Evolutionary conservation across 768 basidiomycete genomes (phyloP), one percentile per base, ranked within the genome.

Genomic region (Candolleomyces eurysporus): DNA sequence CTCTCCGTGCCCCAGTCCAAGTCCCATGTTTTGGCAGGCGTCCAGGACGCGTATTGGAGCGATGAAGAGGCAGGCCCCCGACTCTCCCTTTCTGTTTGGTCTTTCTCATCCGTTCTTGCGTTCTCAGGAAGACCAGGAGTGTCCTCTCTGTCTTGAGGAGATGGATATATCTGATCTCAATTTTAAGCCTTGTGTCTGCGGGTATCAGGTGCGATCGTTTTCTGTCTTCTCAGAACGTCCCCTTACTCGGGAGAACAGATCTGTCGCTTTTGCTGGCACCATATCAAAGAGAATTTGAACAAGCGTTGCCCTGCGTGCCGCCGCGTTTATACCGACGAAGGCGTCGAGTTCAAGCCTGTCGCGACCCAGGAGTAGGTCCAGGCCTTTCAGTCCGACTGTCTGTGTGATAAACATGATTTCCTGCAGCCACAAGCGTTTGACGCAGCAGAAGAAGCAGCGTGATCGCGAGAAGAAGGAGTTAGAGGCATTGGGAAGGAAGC

Each of bases 81-180:
- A 43, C 60, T 42, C 42, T 65, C 55, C 60, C n/a, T 14, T 19
- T 26, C 11, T 48, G 48, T 40, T 63, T 57, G 64, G 64, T 43
- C 66, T 58, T 59, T 55, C 40, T 48, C 64, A 57, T 36, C 6
- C 26, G 26, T 32, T 50, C 54, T n/a, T 48, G 11, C 36, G 39
- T 58, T 50, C 64, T 2, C 67, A 98, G 96, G 96, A 98, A 73
- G 95, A 98, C 71, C 91, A 92, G 64, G 97, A 98, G 70, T 99
- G 97, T 78, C 94, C 97, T 49, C 85, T 99, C 62, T 99, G 97
- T 78, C 87, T 98, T 48, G 96, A 98, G 72, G 95, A 97, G 79
- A 94, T 99, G 90, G 97, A 98, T 78, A 87, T 98, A 67, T 94
- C 94, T 54, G 97, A 99, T 84, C 85, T 98, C 75, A 96, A 96